Conservation (phyloP, 2,329 filamentous ascomycete genomes). For the Boeremia lycopersici region DNA sequence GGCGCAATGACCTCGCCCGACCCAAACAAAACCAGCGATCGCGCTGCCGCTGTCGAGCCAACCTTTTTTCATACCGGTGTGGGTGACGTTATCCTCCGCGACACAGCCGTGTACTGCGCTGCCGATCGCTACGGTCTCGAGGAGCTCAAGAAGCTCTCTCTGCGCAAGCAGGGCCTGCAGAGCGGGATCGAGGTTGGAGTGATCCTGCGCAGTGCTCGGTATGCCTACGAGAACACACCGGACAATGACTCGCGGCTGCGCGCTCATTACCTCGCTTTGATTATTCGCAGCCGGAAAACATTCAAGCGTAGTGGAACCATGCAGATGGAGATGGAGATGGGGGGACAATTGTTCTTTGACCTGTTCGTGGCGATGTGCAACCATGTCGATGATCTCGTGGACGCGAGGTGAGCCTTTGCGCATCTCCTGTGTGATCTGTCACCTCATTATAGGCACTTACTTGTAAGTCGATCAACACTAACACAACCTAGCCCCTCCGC, state of each 20-base stretch:
- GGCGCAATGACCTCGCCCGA: conserved; percentile 65
- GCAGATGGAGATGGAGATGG: conserved; percentile 97
- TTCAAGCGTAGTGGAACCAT: conserved; percentile 98
- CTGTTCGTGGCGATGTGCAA: conserved; percentile 98
- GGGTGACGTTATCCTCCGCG: conserved; percentile 79
- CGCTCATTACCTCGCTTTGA: conserved; percentile 95
- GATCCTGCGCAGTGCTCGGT: conserved; percentile 90
- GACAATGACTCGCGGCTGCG: conserved; percentile 90
- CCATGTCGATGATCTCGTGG: conserved; percentile 94
- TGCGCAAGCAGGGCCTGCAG: conserved; percentile 94
- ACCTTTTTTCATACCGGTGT: conserved; percentile 78
- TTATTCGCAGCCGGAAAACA: conserved; percentile 95
- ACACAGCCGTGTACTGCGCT: conserved; percentile 93
- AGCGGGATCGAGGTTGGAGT: conserved; percentile 89
- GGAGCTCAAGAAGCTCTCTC: conserved; percentile 86
- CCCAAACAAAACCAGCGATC: conserved; percentile 60
- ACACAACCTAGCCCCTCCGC: conserved; percentile 23
- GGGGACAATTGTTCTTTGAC: conserved; percentile 96
- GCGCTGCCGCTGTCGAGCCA: conserved; percentile 66
- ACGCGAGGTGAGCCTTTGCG: conserved; percentile 64
- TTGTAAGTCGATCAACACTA: conserved; percentile 20
- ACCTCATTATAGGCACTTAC: not conserved
- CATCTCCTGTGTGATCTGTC: conserved; percentile 20
- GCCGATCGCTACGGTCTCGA: conserved; percentile 90
- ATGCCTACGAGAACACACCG: conserved; percentile 93